Evolutionary conservation across 306 rosid species (phyloP).

Genomic region (Medicago arabica): DNA sequence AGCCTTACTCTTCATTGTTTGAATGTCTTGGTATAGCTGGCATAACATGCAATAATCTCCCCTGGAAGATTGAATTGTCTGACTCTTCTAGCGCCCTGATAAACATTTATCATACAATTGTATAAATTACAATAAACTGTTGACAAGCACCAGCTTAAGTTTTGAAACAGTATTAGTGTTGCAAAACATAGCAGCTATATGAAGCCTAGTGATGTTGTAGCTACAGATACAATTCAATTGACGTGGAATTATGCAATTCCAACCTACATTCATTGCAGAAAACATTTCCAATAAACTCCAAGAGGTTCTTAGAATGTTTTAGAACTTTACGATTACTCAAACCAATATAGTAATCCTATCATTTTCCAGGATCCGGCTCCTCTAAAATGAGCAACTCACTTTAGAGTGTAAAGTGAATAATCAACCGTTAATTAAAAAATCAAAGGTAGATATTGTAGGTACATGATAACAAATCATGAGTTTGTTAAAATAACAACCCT

Average conservation of each 20-base stretch:
- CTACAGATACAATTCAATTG: constrained; percentile 17
- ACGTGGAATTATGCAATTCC: background rate
- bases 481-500: too few relatives aligned
- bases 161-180: background rate
- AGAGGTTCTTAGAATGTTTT: constrained; percentile 4
- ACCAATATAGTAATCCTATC: background rate
- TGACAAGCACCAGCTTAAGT: constrained; percentile 22
- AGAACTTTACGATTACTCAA: background rate
- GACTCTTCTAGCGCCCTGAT: constrained; percentile 76
- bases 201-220: background rate
- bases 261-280: constrained; percentile 18
- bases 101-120: constrained; percentile 31
- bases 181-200: background rate
- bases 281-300: background rate
- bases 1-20: constrained; percentile 65
- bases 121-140: constrained; percentile 5
- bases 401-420: background rate
- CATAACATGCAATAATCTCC: constrained; percentile 91
- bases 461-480: too few relatives aligned
- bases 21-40: constrained; percentile 68
- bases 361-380: too few relatives aligned
- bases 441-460: too few relatives aligned
- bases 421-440: too few relatives aligned
- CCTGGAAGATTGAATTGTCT: constrained; percentile 84
- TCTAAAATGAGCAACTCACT: too few relatives aligned